phyloP scores from a whole-genome alignment of 2,329 filamentous ascomycete genomes.

The Talaromyces sp. region DNA sequence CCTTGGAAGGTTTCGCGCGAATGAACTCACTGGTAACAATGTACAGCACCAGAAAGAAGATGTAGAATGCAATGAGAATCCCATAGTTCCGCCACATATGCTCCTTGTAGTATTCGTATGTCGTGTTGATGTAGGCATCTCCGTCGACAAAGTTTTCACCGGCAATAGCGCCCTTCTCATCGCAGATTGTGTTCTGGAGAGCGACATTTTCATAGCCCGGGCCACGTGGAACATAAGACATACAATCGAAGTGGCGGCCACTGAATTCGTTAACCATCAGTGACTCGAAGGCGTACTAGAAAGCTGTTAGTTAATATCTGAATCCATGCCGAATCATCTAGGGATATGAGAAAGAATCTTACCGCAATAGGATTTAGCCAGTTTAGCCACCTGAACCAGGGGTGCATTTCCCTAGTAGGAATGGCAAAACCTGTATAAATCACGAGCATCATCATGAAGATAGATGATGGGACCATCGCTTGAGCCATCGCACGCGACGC shows the following conservation, averaged over 20 bases:
- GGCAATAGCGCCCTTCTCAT: constrained; percentile 58
- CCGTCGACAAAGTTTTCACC: constrained; percentile 60
- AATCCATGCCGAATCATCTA: neutral
- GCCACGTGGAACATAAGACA: constrained; percentile 48
- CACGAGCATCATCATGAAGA: constrained; percentile 48
- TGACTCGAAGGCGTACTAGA: constrained; percentile 72
- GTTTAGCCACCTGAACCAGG: constrained; percentile 82
- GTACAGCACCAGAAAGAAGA: constrained; percentile 63
- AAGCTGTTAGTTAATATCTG: neutral
- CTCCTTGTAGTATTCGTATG: constrained; percentile 58
- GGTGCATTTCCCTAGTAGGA: constrained; percentile 65
- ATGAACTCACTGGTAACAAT: constrained; percentile 64
- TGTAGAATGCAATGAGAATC: constrained; percentile 64
- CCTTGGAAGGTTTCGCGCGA: constrained; percentile 69
- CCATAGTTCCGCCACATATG: constrained; percentile 71
- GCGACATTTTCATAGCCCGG: constrained; percentile 44
- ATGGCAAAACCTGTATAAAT: constrained; percentile 56
- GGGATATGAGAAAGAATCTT: neutral
- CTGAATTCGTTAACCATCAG: constrained; percentile 85
- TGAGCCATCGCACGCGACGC: constrained; percentile 70
- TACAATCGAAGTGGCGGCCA: constrained; percentile 60
- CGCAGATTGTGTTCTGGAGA: constrained; percentile 56
- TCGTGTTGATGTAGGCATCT: constrained; percentile 58
- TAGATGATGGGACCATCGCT: constrained; percentile 58
- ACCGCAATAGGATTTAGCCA: constrained; percentile 73